These are phyloP conservation scores for Mantamonas sphyraenae DNA, from an alignment of 78 protist species.

Conservation along the genomic window DNA sequence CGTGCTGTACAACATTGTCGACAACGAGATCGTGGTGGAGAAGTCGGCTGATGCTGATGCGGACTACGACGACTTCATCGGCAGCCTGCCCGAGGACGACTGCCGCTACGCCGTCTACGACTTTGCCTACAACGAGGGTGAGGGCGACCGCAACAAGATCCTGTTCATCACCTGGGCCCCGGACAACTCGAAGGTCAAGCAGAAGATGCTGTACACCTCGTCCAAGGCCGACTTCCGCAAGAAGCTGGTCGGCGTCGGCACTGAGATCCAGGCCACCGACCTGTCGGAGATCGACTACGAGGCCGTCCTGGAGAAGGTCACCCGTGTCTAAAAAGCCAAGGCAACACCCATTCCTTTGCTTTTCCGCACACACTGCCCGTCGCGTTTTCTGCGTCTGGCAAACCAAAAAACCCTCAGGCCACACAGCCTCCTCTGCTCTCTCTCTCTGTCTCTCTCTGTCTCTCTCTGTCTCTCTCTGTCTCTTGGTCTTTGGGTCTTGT, in stretches of 20 bases:
- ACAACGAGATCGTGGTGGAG: constrained; percentile 22
- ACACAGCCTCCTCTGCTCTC: too few species aligned
- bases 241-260: constrained; percentile 70
- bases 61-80: constrained; percentile 44
- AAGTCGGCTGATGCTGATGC: constrained; percentile 6
- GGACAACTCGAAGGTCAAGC: constrained; percentile 60
- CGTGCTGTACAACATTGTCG: constrained; percentile 35
- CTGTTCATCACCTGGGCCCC: constrained; percentile 64
- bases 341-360: too few species aligned
- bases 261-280: constrained; percentile 86
- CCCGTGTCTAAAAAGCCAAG: too few species aligned
- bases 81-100: constrained; percentile 37
- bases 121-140: constrained; percentile 27
- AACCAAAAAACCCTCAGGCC: too few species aligned
- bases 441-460: too few species aligned
- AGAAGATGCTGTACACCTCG: constrained; percentile 82
- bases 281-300: constrained; percentile 46
- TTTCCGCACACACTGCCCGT: too few species aligned
- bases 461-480: too few species aligned
- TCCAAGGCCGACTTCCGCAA: constrained; percentile 73
- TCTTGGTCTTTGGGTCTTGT: too few species aligned
- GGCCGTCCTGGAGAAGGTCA: constrained; percentile 42
- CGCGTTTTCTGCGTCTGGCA: too few species aligned
- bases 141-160: constrained; percentile 59
- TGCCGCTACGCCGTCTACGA: constrained; percentile 67